Evolutionary conservation across 768 basidiomycete species (phyloP), one percentile per base, ranked within the genome.

Genomic region (Suillus ampliporus): DNA sequence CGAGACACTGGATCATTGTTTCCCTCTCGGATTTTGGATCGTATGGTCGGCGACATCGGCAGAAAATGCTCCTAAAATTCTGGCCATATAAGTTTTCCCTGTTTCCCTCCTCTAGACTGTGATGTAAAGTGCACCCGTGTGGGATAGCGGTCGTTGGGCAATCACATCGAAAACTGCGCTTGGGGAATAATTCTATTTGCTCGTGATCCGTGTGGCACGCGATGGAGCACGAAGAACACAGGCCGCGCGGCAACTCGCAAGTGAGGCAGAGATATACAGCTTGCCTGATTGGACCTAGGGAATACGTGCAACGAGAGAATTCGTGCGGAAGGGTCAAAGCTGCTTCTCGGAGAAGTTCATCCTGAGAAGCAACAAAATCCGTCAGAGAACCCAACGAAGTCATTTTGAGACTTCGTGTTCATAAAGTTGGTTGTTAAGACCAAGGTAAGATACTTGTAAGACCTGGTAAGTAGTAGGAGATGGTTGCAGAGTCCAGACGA

Each of bases 141-240:
- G 82, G 68, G 23, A 93, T 75, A 5, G 84, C 79, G 14, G 76
- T 61, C 19, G 93, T 94, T 4, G 93, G 91, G 72, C 93, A 95
- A 74, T 95, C 93, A 70, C 93, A 95, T 38, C 89, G 86, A 70
- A 94, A 94, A 62, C 81, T 77, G 67, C 92, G 85, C 72, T 95
- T 95, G 1, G 92, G 92, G 76, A 95, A 94, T 63, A 95, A 82
- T 74, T 95, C 93, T 57, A 94, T 74, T 72, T 95, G 93, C 69
- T 94, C 89, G 74, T 94, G 92, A 72, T 92, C 82, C 15, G 90
- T 90, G 71, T 95, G 93, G 71, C 93, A 95, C 26, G 92, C 90
- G 57, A 94, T 83, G 34, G 91, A 92, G 76, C 93, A 95, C 8
- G 93, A 89, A 17, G 90, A 85, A 67, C 93, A 94, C 61, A 94